These are phyloP conservation scores for Testicularia cyperi DNA, from an alignment of 1,284 basidiomycete genomes.

Conservation along the genomic window DNA sequence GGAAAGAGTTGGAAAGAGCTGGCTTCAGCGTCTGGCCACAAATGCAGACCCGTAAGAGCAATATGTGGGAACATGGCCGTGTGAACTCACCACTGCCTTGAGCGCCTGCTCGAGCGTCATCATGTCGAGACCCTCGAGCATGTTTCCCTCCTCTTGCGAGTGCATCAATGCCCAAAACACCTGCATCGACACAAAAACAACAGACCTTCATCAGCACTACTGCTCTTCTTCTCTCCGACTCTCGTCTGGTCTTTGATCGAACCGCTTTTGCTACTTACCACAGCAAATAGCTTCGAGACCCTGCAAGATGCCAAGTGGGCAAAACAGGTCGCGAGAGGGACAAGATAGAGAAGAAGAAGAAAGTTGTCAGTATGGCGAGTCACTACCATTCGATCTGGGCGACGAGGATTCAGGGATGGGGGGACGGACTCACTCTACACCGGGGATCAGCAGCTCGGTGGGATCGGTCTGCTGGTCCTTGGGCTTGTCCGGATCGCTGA, in stretches of 20 bases:
- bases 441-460: constrained; percentile 30
- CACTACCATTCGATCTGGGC: not conserved
- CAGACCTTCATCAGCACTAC: too few species aligned
- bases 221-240: too few species aligned
- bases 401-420: not conserved
- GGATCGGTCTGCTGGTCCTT: constrained; percentile 18
- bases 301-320: not conserved
- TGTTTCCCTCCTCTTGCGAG: constrained; percentile 30
- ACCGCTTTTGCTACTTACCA: constrained; percentile 7
- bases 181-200: not conserved
- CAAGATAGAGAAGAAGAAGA: too few species aligned
- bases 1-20: too few species aligned
- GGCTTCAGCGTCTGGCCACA: too few species aligned
- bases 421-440: constrained; percentile 21
- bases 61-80: not conserved
- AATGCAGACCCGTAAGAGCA: not conserved
- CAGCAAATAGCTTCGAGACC: constrained; percentile 23
- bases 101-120: constrained; percentile 41
- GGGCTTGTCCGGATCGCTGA: constrained; percentile 16
- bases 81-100: constrained; percentile 28
- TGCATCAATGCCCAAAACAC: constrained; percentile 43
- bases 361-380: too few species aligned
- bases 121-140: constrained; percentile 43
- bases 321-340: too few species aligned
- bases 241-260: too few species aligned